Percentiles rank a stretch among this genome's conserved stretches.
Conservation (phyloP, 1,139 yeast species). For the Yamadazyma conglobata region DNA sequence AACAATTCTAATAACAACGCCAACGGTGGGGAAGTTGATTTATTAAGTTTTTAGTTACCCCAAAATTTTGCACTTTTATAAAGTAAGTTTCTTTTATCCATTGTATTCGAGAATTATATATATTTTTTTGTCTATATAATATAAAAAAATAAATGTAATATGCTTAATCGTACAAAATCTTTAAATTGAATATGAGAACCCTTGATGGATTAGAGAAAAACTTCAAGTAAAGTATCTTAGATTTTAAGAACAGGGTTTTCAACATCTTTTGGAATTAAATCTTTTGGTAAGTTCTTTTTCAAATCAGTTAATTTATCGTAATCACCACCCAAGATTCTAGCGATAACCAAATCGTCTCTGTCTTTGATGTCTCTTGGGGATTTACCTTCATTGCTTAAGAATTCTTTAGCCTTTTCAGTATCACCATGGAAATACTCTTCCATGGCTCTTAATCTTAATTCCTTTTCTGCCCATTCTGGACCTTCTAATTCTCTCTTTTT, state of each 20-base stretch:
- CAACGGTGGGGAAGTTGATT: constrained; percentile 27
- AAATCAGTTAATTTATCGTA: constrained; percentile 76
- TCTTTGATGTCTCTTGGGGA: constrained; percentile 58
- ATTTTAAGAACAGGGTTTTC: constrained; percentile 34
- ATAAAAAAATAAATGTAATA: constrained; percentile 7
- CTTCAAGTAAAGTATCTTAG: constrained; percentile 18
- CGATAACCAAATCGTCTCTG: constrained; percentile 77
- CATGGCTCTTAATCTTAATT: constrained; percentile 76
- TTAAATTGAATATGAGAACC: not conserved
- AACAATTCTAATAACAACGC: constrained; percentile 11
- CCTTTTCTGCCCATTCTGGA: constrained; percentile 82
- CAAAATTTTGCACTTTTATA: no score
- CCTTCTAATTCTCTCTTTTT: constrained; percentile 43
- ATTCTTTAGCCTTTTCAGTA: constrained; percentile 53
- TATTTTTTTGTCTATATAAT: constrained; percentile 6
- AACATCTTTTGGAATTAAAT: constrained; percentile 36
- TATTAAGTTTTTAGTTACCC: constrained; percentile 31
- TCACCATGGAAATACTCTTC: constrained; percentile 62
- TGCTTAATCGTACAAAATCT: constrained; percentile 3
- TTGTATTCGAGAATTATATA: constrained; percentile 4
- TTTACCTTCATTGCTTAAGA: constrained; percentile 55
- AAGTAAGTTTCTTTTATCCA: constrained; percentile 1
- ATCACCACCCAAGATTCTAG: constrained; percentile 80
- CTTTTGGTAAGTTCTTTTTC: constrained; percentile 50
- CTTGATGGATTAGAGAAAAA: no score